phyloP scores from a whole-genome alignment of 441 rosid genomes.

The Theobroma grandiflorum region DNA sequence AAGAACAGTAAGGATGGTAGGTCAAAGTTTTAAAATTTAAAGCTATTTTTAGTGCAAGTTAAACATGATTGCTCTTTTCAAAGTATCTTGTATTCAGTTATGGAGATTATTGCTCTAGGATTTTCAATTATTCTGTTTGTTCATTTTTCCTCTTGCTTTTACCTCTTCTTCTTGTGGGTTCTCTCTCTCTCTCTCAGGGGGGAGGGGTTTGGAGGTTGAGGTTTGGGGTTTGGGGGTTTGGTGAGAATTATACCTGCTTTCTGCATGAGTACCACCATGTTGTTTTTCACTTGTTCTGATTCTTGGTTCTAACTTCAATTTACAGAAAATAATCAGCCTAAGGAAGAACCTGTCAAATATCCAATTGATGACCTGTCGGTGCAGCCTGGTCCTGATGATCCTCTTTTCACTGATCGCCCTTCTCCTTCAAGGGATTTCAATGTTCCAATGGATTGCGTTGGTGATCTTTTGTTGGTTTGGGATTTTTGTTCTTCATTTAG shows the following conservation, averaged over 20 bases:
- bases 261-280: neutral
- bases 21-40: constrained; percentile 6
- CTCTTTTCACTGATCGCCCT: constrained; percentile 77
- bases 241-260: neutral
- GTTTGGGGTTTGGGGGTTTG: neutral
- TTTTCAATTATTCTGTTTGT: neutral
- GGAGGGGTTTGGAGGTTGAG: neutral
- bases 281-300: constrained; percentile 3
- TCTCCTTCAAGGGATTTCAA: constrained; percentile 80
- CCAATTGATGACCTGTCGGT: constrained; percentile 94
- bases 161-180: neutral
- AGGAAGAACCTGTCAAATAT: constrained; percentile 65
- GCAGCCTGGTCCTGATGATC: constrained; percentile 74
- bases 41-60: constrained; percentile 6
- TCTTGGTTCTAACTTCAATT: constrained; percentile 36
- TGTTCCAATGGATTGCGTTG: constrained; percentile 78
- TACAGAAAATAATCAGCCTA: constrained; percentile 54
- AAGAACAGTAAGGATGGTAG: neutral
- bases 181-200: neutral
- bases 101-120: neutral
- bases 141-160: constrained; percentile 19
- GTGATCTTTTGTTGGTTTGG: constrained; percentile 96
- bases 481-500: constrained; percentile 91
- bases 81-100: neutral
- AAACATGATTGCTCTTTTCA: neutral